phyloP scores from a whole-genome alignment of 108 stramenopile genomes.

The Nitzschia putrida region DNA sequence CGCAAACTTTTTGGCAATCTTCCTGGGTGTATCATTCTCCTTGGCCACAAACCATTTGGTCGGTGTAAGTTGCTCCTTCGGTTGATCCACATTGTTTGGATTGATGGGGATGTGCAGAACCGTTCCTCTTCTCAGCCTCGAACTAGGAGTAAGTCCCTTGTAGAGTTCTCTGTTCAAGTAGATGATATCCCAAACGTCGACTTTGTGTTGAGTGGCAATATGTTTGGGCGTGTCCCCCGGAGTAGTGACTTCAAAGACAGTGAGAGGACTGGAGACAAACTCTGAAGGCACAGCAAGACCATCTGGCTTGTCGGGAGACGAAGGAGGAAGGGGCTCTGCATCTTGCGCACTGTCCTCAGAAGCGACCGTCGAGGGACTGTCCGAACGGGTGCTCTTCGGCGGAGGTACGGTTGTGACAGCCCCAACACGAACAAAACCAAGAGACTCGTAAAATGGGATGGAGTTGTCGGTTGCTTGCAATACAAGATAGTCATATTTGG shows the following conservation, averaged over 20 bases:
- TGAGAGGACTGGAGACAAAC: slow-evolving; percentile 58
- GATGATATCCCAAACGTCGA: slow-evolving; percentile 77
- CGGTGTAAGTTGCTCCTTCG: slow-evolving; percentile 12
- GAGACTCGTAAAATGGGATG: slow-evolving; percentile 87
- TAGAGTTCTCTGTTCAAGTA: slow-evolving; percentile 74
- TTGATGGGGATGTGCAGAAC: slow-evolving; percentile 56
- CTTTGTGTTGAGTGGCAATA: slow-evolving; percentile 66
- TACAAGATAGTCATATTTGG: slow-evolving; percentile 85
- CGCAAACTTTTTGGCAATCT: slow-evolving; percentile 70
- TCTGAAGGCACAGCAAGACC: slow-evolving; percentile 27
- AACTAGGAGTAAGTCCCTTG: slow-evolving; percentile 44
- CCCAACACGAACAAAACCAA: slow-evolving; percentile 88
- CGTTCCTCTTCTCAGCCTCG: slow-evolving; percentile 67
- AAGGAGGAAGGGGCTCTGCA: slow-evolving; percentile 21
- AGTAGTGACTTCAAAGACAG: slow-evolving; percentile 44
- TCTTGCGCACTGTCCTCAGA: not conserved
- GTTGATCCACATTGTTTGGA: slow-evolving; percentile 4
- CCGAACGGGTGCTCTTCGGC: slow-evolving; percentile 4
- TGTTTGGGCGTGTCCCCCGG: slow-evolving; percentile 60
- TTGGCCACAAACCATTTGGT: slow-evolving; percentile 81
- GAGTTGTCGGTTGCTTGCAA: slow-evolving; percentile 90
- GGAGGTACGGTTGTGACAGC: slow-evolving; percentile 41
- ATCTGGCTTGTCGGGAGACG: slow-evolving; percentile 35
- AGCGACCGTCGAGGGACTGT: slow-evolving; percentile 7
- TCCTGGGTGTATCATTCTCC: slow-evolving; percentile 82